These are phyloP conservation scores for Botrytis galanthina DNA, from an alignment of 2,329 filamentous ascomycete genomes.

Conservation along the genomic window DNA sequence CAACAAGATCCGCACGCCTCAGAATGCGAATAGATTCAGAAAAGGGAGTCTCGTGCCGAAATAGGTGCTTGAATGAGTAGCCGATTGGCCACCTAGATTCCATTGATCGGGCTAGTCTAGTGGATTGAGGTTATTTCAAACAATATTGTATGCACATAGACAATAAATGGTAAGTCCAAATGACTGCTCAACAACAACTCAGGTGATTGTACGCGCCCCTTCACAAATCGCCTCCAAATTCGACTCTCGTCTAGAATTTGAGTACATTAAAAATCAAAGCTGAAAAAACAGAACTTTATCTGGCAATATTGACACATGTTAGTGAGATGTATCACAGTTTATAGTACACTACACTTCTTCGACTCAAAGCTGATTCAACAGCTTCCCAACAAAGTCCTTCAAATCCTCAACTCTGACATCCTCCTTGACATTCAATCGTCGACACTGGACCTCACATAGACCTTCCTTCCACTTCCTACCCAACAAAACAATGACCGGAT, in stretches of 20 bases:
- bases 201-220: neutral
- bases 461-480: constrained; percentile 62
- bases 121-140: neutral
- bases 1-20: neutral
- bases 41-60: neutral
- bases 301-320: neutral
- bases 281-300: neutral
- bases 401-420: constrained; percentile 31
- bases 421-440: constrained; percentile 30
- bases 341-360: neutral
- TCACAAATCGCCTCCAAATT: neutral
- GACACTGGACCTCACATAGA: constrained; percentile 38
- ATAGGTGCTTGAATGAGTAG: neutral
- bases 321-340: neutral
- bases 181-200: neutral
- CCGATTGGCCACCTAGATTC: neutral
- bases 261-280: no score
- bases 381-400: constrained; percentile 20
- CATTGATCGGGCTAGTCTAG: no score
- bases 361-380: constrained; percentile 29
- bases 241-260: neutral
- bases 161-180: neutral
- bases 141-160: neutral
- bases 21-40: neutral
- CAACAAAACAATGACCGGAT: constrained; percentile 77